Evolutionary conservation across 1,139 yeast species (phyloP), one percentile per base, ranked within the genome.

Genomic region (Yamadazyma kanchanaburiensis): DNA sequence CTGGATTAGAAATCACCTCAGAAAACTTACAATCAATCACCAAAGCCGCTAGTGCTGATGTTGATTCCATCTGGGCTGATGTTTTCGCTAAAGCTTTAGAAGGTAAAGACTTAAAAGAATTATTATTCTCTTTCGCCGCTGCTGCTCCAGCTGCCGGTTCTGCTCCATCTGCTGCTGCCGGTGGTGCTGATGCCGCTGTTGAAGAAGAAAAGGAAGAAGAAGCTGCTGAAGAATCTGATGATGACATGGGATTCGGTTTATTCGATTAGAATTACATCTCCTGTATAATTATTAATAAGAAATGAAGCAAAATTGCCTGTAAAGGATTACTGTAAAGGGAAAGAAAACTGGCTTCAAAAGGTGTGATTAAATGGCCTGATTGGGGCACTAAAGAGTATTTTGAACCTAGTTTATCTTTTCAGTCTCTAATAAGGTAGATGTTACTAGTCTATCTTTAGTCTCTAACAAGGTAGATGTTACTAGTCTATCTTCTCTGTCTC

Each of bases 21-120:
- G 96, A 88, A 70, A 88, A 88, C 81, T 77, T 91, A 63, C 64
- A 74, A 62, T 70, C 95, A 55, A 69, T 87, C 67, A 70, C 88
- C 70, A 71, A 80, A 67, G 89, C 95, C 55, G 96, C 96, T 57
- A 89, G 91, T 70, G 87, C 91, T 56, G 70, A 74, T 45, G 82
- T 87, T 59, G 96, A 88, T 44, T 48, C 70, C 71, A 77, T 86
- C 74, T 89, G 97, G 96, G 86, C 95, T 61, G 88, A 86, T 59
- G 79, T 85, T 59, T 91, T 74, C 76, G 94, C 97, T 60, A 84
- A 86, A 77, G 97, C 97, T 64, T 80, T 91, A 60, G 95, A 83
- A 70, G 96, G 96, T 67, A 85, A 86, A 77, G 80, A 89, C 80
- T 74, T 91, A 66, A 89, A 89, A 80, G 89, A 85, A 60, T 75